A percentile compares a stretch with the other conserved stretches of the same genome.
These are phyloP conservation scores for Sporothrix euskadiensis DNA, from an alignment of 2,329 filamentous ascomycete genomes.

Conservation along the genomic window DNA sequence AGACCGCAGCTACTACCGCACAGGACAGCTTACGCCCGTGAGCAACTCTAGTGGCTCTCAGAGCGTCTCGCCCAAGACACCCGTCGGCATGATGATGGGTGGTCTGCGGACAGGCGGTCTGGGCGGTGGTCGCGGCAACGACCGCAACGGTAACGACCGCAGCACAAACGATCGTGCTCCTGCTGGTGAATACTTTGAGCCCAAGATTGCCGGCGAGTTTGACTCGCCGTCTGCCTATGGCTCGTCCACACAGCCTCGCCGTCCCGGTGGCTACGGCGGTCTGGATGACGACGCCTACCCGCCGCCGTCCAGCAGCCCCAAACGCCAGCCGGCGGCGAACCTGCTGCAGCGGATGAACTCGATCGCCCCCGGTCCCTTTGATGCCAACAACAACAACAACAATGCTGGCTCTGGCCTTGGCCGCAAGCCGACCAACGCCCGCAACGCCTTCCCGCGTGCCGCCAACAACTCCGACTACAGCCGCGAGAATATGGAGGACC, in stretches of 20 bases:
- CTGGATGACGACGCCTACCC: constrained; percentile 46
- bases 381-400: constrained; percentile 41
- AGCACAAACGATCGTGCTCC: constrained; percentile 41
- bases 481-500: constrained; percentile 58
- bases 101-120: constrained; percentile 5
- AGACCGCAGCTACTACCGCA: constrained; percentile 58
- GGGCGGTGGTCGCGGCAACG: neutral
- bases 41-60: constrained; percentile 62
- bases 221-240: constrained; percentile 41
- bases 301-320: constrained; percentile 50
- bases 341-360: constrained; percentile 64
- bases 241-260: constrained; percentile 38
- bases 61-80: constrained; percentile 64
- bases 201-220: constrained; percentile 48
- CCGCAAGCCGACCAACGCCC: constrained; percentile 25
- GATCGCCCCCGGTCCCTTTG: constrained; percentile 68
- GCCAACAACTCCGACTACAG: constrained; percentile 16
- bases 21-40: constrained; percentile 63
- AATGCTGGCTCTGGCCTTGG: constrained; percentile 23
- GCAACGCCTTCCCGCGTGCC: neutral
- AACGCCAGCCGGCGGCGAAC: constrained; percentile 43
- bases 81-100: constrained; percentile 44
- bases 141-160: constrained; percentile 19
- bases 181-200: constrained; percentile 49
- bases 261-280: constrained; percentile 54